Conservation (phyloP, 129 eudicot genomes). For the Oenanthe sinensis region DNA sequence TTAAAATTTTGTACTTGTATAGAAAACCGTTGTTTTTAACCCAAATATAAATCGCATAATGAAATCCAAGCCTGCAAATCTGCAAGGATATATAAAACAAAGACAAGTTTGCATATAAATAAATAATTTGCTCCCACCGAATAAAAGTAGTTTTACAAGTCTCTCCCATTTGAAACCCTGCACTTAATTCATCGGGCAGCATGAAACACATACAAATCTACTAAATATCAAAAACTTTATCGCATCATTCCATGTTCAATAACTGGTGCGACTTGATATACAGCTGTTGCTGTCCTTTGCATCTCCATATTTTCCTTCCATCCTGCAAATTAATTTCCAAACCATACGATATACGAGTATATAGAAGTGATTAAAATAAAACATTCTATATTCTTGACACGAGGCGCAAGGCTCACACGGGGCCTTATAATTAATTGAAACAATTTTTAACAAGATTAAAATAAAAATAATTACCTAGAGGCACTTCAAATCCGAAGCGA, state of each 20-base stretch:
- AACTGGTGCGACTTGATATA: conserved; percentile 8
- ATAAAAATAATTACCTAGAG: not conserved
- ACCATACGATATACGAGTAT: not conserved
- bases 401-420: too few relatives aligned
- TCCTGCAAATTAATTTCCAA: not conserved
- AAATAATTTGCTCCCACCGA: not conserved
- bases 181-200: not conserved
- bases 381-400: too few relatives aligned
- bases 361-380: too few relatives aligned
- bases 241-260: conserved; percentile 3
- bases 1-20: too few relatives aligned
- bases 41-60: too few relatives aligned
- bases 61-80: too few relatives aligned
- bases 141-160: not conserved
- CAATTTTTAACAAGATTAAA: not conserved
- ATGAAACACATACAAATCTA: not conserved
- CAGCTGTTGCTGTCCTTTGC: conserved; percentile 6
- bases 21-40: too few relatives aligned
- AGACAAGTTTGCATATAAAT: not conserved
- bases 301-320: conserved; percentile 12
- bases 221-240: not conserved
- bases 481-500: conserved; percentile 8
- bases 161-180: not conserved
- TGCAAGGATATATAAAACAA: not conserved
- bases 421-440: not conserved